phyloP scores from a whole-genome alignment of 1,284 basidiomycete species.

The Cryptococcus sp. region DNA sequence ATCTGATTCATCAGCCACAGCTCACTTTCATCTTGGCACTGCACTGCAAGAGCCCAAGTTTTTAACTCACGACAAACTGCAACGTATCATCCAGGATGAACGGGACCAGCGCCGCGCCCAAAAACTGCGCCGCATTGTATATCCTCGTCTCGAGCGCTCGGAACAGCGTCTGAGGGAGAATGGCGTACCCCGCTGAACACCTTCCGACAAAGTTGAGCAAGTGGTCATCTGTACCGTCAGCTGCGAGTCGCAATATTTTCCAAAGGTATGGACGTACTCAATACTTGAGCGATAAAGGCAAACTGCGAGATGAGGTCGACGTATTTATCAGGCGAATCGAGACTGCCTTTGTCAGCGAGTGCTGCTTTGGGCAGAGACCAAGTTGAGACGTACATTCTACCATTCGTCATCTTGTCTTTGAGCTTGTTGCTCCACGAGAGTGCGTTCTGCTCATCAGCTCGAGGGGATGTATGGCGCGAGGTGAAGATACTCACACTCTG shows the following conservation, averaged over 20 bases:
- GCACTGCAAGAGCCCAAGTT: too few relatives aligned
- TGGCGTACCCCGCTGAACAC: slow-evolving; percentile 61
- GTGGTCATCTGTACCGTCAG: slow-evolving; percentile 60
- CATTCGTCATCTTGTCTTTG: slow-evolving; percentile 82
- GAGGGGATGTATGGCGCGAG: not conserved
- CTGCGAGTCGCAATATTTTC: not conserved
- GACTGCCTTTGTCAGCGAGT: slow-evolving; percentile 48
- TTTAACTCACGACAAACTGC: slow-evolving; percentile 67
- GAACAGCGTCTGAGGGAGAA: slow-evolving; percentile 61
- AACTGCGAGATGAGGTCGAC: slow-evolving; percentile 70
- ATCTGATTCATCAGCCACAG: slow-evolving; percentile 14
- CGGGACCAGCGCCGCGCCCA: slow-evolving; percentile 78
- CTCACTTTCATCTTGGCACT: slow-evolving; percentile 1
- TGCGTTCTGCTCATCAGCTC: slow-evolving; percentile 17
- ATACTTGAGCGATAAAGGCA: slow-evolving; percentile 67
- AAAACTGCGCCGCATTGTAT: slow-evolving; percentile 78
- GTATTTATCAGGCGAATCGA: slow-evolving; percentile 82
- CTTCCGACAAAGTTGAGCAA: slow-evolving; percentile 59
- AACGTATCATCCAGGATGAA: slow-evolving; percentile 72
- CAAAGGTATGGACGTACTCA: slow-evolving; percentile 47
- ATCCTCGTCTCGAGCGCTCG: slow-evolving; percentile 66
- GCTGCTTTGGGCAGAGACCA: slow-evolving; percentile 3
- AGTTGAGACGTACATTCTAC: slow-evolving; percentile 64
- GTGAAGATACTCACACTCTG: slow-evolving; percentile 53
- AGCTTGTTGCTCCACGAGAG: slow-evolving; percentile 71